phyloP scores from a whole-genome alignment of 306 rosid genomes.

The Dalbergia cultrata region DNA sequence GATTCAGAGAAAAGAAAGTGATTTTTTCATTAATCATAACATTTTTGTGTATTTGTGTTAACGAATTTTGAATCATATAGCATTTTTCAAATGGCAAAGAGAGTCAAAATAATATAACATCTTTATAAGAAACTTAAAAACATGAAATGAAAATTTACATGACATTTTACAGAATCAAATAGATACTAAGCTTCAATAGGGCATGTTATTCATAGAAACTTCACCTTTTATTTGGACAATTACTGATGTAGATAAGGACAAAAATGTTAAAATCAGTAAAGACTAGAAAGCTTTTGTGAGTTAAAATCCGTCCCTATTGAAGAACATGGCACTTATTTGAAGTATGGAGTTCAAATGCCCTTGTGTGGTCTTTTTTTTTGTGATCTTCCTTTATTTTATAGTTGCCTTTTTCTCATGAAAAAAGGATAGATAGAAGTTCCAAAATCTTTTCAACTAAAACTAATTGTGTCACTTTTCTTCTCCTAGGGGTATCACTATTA shows the following conservation, averaged over 20 bases:
- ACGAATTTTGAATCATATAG: too few relatives aligned
- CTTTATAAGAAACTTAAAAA: too few relatives aligned
- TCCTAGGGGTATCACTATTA: slow-evolving; percentile 64
- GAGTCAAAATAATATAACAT: too few relatives aligned
- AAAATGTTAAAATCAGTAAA: slow-evolving; percentile 77
- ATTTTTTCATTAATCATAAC: too few relatives aligned
- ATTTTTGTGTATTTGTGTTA: too few relatives aligned
- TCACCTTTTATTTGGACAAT: slow-evolving; percentile 63
- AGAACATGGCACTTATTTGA: slow-evolving; percentile 87
- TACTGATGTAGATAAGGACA: slow-evolving; percentile 72
- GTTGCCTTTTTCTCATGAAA: background rate
- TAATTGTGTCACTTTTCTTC: slow-evolving; percentile 28
- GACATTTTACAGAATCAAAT: too few relatives aligned
- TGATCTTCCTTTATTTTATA: background rate
- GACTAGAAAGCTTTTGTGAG: slow-evolving; percentile 79
- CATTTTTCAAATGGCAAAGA: too few relatives aligned
- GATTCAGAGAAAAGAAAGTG: too few relatives aligned
- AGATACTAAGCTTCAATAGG: background rate
- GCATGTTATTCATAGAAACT: background rate
- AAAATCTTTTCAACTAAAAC: background rate
- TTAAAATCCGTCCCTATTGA: slow-evolving; percentile 69
- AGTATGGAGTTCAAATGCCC: slow-evolving; percentile 54
- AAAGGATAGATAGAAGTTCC: background rate
- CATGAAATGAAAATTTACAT: too few relatives aligned
- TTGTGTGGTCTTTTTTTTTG: too few relatives aligned